Base-by-base conservation (phyloP, 495 filamentous ascomycete genomes). In the Penicillium parvum region DNA sequence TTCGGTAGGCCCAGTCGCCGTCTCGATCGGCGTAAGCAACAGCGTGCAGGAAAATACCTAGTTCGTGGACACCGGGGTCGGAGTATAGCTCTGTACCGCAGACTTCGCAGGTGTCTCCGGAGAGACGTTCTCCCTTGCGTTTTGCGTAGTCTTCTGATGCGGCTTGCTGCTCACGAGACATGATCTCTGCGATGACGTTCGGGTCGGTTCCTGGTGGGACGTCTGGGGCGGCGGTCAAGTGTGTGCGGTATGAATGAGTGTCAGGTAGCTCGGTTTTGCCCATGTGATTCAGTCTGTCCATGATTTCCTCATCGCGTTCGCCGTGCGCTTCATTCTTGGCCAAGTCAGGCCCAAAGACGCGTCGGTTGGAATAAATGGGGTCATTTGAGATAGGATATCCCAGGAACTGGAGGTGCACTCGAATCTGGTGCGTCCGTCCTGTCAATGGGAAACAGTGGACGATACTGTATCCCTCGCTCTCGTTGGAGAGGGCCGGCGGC, bases 341-440 rank as follows among this genome's bases (percentile, higher is more conserved):
- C 1, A 98, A 76, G 1, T 78, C 74, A 1, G 81, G 71, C 2
- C 94, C 94, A 73, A 94, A 98, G 14, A 97, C 92, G 34, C 79
- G 79, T 43, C 86, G 83, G 55, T 97, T 97, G 52, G 85, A 88
- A 62, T 98, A 98, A 47, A 98, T 98, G 3, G 92, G 92, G 58
- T 98, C 92, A 60, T 97, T 97, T 36, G 84, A 79, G 53, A 98
- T 96, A 2, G 92, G 94, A 54, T 98, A 85, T 7, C 92, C 92
- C 8, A 98, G 68, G 58, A 85, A 95, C 56, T 98, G 92, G 1
- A 98, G 76, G 55, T 98, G 92, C 8, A 98, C 94, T 17, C 92
- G 79, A 14, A 98, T 79, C 58, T 98, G 92, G 57, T 98, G 92
- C 5, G 92, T 98, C 34, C 92, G 80, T 0, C 92, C 92, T 0